These are phyloP conservation scores for Angophora floribunda DNA, from an alignment of 345 rosid genomes.

Conservation along the genomic window DNA sequence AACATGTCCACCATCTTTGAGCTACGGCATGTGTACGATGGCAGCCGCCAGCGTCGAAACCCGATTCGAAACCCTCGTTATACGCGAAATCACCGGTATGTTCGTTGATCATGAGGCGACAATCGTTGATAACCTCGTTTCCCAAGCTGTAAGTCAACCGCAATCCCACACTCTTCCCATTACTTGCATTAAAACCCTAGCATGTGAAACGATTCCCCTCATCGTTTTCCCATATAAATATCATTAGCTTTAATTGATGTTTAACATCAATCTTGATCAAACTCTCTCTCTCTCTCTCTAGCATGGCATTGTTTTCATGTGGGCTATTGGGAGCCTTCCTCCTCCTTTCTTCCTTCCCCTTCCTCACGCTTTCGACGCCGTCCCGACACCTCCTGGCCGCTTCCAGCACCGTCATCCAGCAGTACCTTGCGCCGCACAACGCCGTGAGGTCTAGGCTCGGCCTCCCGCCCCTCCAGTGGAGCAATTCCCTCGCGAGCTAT, in stretches of 20 bases:
- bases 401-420: background rate
- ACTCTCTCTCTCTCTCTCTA: background rate
- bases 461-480: slow-evolving; percentile 51
- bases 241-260: background rate
- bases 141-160: background rate
- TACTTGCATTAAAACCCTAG: background rate
- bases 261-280: background rate
- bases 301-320: background rate
- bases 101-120: background rate
- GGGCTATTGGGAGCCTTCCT: slow-evolving; percentile 3
- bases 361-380: background rate
- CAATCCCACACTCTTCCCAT: background rate
- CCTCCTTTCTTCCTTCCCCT: slow-evolving; percentile 6
- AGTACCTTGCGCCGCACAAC: slow-evolving; percentile 42
- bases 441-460: slow-evolving; percentile 24
- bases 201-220: background rate
- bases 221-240: background rate
- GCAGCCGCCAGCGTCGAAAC: background rate
- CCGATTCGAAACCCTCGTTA: background rate
- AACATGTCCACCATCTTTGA: background rate
- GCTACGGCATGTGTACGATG: background rate
- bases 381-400: slow-evolving; percentile 1
- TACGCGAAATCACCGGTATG: background rate
- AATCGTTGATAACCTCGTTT: background rate
- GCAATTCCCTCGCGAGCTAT: slow-evolving; percentile 32